These are phyloP conservation scores for Ramicandelaber brevisporus DNA, from an alignment of 192 early-diverging fungal genomes.

Conservation along the genomic window DNA sequence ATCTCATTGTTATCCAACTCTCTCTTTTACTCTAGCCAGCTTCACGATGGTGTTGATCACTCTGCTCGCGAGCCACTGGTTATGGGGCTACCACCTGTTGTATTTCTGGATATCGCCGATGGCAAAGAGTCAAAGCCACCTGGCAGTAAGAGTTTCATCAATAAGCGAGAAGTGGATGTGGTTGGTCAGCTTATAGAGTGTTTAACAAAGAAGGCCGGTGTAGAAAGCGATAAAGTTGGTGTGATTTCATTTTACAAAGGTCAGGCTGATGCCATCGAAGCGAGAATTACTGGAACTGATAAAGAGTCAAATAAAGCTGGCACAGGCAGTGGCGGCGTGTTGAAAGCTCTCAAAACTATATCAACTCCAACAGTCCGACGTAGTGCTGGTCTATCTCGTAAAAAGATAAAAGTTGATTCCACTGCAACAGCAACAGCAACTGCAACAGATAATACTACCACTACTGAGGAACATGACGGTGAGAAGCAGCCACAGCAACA, in stretches of 20 bases:
- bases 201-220: conserved; percentile 5
- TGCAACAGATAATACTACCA: conserved; percentile 11
- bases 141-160: conserved; percentile 16
- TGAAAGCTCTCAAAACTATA: neutral
- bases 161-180: conserved; percentile 13
- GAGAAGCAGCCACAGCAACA: conserved; percentile 1
- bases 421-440: conserved; percentile 4
- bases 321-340: too few species aligned
- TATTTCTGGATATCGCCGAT: conserved; percentile 13
- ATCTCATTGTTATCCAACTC: conserved; percentile 16
- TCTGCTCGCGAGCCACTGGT: conserved; percentile 8
- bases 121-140: conserved; percentile 15
- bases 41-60: conserved; percentile 10
- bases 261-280: conserved; percentile 1
- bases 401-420: neutral
- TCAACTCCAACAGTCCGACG: neutral
- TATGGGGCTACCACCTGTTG: conserved; percentile 9
- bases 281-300: too few species aligned
- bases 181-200: conserved; percentile 8
- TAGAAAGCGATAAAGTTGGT: conserved; percentile 9
- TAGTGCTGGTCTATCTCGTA: neutral
- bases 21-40: conserved; percentile 12
- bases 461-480: conserved; percentile 6
- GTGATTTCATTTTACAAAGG: conserved; percentile 14
- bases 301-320: too few species aligned